A percentile compares a stretch with the other conserved stretches of the same genome.
These are phyloP conservation scores for Zanthoxylum bungeanum DNA, from an alignment of 345 rosid genomes.

Conservation along the genomic window DNA sequence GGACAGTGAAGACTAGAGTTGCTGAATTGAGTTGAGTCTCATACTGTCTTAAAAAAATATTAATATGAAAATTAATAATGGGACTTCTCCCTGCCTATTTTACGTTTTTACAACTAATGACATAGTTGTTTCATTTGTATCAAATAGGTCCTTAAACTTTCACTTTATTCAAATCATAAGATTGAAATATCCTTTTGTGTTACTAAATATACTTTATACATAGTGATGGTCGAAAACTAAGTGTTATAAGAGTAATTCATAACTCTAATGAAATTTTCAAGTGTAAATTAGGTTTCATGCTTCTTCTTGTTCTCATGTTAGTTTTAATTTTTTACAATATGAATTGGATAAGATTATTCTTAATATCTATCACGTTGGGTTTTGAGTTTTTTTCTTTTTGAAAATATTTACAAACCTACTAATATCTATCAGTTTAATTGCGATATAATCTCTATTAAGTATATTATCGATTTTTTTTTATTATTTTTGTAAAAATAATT, in stretches of 20 bases:
- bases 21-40: neutral
- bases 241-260: neutral
- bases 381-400: too few relatives aligned
- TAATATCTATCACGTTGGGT: neutral
- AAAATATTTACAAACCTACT: neutral
- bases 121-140: neutral
- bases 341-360: too few relatives aligned
- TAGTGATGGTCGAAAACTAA: too few relatives aligned
- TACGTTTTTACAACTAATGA: neutral
- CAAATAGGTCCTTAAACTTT: neutral
- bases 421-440: neutral
- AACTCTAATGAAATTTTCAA: neutral
- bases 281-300: accelerated
- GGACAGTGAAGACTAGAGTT: neutral
- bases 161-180: neutral
- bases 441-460: too few relatives aligned
- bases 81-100: neutral
- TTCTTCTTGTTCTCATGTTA: too few relatives aligned
- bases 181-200: neutral
- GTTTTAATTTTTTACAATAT: too few relatives aligned
- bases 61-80: too few relatives aligned
- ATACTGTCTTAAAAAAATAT: neutral
- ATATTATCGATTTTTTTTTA: too few relatives aligned
- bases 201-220: too few relatives aligned
- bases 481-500: too few relatives aligned